Percentiles rank a stretch among this genome's conserved stretches.
phyloP scores from a whole-genome alignment of 2,329 filamentous ascomycete species.

The Periconia digitata region DNA sequence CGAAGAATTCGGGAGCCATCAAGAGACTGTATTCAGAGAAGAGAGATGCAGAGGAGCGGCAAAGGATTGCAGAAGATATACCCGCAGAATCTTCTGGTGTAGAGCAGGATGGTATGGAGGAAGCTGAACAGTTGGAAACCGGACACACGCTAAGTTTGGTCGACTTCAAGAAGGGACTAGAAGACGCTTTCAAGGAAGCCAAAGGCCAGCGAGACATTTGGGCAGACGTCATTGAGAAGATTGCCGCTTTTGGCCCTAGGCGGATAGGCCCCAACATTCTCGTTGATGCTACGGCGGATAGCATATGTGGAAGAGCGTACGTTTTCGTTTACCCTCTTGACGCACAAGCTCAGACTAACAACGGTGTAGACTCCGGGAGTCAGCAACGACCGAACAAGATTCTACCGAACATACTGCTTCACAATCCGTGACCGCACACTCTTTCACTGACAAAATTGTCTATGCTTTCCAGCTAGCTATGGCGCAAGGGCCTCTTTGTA shows the following conservation, averaged over 20 bases:
- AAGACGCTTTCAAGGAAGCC: conserved; percentile 66
- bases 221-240: conserved; percentile 74
- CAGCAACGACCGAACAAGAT: conserved; percentile 35
- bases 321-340: conserved; percentile 22
- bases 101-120: conserved; percentile 46
- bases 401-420: conserved; percentile 18
- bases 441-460: conserved; percentile 85
- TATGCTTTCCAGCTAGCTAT: conserved; percentile 95
- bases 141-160: conserved; percentile 66
- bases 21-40: conserved; percentile 76
- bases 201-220: conserved; percentile 77
- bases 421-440: conserved; percentile 53
- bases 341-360: neutral
- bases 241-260: conserved; percentile 87
- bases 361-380: neutral
- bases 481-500: conserved; percentile 84
- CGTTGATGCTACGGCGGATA: conserved; percentile 75
- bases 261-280: conserved; percentile 86
- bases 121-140: conserved; percentile 56
- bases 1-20: conserved; percentile 77
- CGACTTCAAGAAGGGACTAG: conserved; percentile 77
- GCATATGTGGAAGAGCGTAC: conserved; percentile 73
- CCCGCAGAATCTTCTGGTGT: conserved; percentile 40
- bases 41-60: conserved; percentile 52
- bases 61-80: conserved; percentile 27